A percentile compares a stretch with the other conserved stretches of the same genome.
Evolutionary conservation across 1,284 basidiomycete genomes (phyloP).

Genomic region (Melampsora larici-populina): DNA sequence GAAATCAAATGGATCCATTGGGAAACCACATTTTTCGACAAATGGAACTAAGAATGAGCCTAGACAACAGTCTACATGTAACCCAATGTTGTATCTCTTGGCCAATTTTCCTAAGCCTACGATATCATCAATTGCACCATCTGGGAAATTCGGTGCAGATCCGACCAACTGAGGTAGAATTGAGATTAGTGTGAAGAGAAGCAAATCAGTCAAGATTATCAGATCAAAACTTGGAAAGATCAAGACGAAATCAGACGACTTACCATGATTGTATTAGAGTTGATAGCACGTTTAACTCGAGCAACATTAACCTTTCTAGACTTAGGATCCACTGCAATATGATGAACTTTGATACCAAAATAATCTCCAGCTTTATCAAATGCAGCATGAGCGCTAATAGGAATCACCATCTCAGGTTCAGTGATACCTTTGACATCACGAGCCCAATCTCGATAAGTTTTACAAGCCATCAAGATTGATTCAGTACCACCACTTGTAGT

Average conservation of each 20-base stretch:
- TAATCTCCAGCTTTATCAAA: constrained; percentile 91
- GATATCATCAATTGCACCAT: constrained; percentile 70
- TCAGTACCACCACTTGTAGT: constrained; percentile 96
- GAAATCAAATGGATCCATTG: constrained; percentile 72
- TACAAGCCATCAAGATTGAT: constrained; percentile 88
- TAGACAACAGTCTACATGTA: constrained; percentile 84
- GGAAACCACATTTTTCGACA: constrained; percentile 62
- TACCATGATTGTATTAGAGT: constrained; percentile 76
- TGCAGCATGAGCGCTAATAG: constrained; percentile 83
- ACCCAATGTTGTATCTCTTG: constrained; percentile 68
- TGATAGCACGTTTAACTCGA: constrained; percentile 76
- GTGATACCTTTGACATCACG: constrained; percentile 77
- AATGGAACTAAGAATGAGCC: constrained; percentile 90
- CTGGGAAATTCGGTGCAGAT: constrained; percentile 46
- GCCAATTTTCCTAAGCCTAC: constrained; percentile 74
- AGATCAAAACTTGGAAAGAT: constrained; percentile 65
- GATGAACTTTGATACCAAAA: constrained; percentile 86
- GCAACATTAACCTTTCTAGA: constrained; percentile 78
- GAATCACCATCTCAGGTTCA: constrained; percentile 88
- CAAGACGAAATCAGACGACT: constrained; percentile 44
- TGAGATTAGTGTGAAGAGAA: constrained; percentile 58
- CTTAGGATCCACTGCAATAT: constrained; percentile 74
- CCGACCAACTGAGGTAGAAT: constrained; percentile 41
- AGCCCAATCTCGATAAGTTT: constrained; percentile 93
- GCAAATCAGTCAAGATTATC: constrained; percentile 55